Conservation (phyloP, 192 early-diverging fungal genomes). For the Jimgerdemannia lactiflua region DNA sequence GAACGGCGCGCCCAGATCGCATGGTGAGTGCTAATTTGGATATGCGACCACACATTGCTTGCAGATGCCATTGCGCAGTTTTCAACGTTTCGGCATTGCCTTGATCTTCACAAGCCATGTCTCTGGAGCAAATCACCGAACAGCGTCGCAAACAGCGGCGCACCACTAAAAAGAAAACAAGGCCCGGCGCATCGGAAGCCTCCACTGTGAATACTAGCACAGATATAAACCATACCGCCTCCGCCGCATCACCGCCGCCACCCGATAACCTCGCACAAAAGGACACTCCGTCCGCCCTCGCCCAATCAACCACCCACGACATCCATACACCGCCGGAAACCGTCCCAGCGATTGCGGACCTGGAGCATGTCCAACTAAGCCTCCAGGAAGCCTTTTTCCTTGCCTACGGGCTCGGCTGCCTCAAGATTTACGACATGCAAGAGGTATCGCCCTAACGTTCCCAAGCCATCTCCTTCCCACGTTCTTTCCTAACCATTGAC, state of each 20-base stretch:
- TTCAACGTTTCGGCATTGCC: background rate
- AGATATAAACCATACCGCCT: background rate
- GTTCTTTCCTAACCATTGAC: background rate
- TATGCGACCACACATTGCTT: background rate
- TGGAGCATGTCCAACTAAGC: slow-evolving; percentile 68
- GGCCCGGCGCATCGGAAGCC: background rate
- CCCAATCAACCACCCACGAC: background rate
- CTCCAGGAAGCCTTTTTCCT: slow-evolving; percentile 77
- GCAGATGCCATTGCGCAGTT: background rate
- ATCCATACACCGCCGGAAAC: background rate
- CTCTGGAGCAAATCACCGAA: slow-evolving; percentile 39
- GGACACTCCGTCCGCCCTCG: background rate
- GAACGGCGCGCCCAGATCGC: background rate
- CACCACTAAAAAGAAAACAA: background rate
- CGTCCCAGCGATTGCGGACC: slow-evolving; percentile 8
- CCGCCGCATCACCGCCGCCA: background rate
- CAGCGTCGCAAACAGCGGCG: slow-evolving; percentile 21
- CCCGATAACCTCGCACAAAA: background rate
- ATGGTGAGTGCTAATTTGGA: background rate
- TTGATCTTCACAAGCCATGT: background rate
- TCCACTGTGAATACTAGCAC: background rate
- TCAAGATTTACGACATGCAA: slow-evolving; percentile 40
- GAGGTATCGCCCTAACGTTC: slow-evolving; percentile 10
- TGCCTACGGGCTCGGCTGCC: slow-evolving; percentile 48
- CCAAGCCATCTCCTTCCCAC: background rate